phyloP scores from a whole-genome alignment of 176 grass and related monocot genomes.

The Aegilops speltoides region DNA sequence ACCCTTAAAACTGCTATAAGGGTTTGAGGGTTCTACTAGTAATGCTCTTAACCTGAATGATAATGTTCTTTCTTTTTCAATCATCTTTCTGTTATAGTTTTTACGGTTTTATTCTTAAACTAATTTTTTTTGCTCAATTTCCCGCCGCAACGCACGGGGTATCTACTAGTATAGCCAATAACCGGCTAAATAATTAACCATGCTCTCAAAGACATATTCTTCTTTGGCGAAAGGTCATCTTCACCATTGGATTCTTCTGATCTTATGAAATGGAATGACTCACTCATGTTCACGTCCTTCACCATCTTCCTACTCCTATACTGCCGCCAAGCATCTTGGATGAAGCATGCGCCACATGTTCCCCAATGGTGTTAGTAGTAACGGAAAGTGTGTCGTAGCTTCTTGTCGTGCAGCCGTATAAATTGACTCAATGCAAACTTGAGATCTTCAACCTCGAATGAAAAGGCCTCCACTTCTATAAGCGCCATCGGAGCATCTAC shows the following conservation, averaged over 20 bases:
- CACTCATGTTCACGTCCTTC: constrained; percentile 67
- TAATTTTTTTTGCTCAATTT: too few relatives aligned
- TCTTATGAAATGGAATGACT: constrained; percentile 60
- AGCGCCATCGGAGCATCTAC: constrained; percentile 31
- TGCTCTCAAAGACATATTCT: constrained; percentile 35
- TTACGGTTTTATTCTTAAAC: too few relatives aligned
- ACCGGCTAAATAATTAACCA: too few relatives aligned
- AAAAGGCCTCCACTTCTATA: constrained; percentile 84
- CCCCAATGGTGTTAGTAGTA: constrained; percentile 83
- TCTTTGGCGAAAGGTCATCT: constrained; percentile 30
- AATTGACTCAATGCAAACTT: constrained; percentile 70
- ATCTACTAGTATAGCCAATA: too few relatives aligned
- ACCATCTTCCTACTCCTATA: constrained; percentile 72
- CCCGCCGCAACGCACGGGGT: too few relatives aligned
- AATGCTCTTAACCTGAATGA: too few relatives aligned
- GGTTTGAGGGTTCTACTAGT: too few relatives aligned
- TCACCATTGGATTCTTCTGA: constrained; percentile 45
- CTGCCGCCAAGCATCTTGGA: constrained; percentile 85
- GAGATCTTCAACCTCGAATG: constrained; percentile 80
- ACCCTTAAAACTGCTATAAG: too few relatives aligned
- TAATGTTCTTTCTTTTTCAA: too few relatives aligned
- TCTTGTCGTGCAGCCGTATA: constrained; percentile 83
- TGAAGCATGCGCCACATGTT: constrained; percentile 84
- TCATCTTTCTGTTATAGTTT: too few relatives aligned
- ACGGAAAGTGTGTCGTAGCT: constrained; percentile 75